These are phyloP conservation scores for Haplosporangium sp. DNA, from an alignment of 371 early-diverging fungal species.

Conservation along the genomic window DNA sequence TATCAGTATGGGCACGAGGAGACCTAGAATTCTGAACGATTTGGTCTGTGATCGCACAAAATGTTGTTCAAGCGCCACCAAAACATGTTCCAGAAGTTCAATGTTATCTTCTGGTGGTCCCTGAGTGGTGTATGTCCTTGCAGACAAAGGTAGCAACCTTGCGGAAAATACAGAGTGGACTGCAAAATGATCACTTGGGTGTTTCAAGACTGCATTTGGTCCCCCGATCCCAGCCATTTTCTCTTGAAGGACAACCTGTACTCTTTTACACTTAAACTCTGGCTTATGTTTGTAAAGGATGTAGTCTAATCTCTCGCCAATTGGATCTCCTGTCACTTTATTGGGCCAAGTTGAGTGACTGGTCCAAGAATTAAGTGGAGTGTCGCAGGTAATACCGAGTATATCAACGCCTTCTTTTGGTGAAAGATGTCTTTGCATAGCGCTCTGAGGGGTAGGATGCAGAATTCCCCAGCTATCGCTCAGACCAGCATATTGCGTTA, in stretches of 20 bases:
- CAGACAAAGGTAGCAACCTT: background rate
- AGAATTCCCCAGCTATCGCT: conserved; percentile 68
- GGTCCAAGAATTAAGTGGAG: conserved; percentile 68
- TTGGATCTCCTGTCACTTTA: conserved; percentile 19
- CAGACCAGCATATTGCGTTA: conserved; percentile 63
- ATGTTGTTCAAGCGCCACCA: conserved; percentile 13
- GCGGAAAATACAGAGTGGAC: conserved; percentile 59
- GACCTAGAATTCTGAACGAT: background rate
- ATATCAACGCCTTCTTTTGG: conserved; percentile 20
- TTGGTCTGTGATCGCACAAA: background rate
- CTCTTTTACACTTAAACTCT: conserved; percentile 57
- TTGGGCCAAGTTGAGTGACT: conserved; percentile 44
- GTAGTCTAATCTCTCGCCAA: conserved; percentile 71
- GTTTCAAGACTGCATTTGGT: conserved; percentile 17
- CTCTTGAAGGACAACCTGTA: conserved; percentile 61
- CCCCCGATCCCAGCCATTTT: conserved; percentile 44
- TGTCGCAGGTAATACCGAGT: conserved; percentile 68
- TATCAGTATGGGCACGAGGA: conserved; percentile 3
- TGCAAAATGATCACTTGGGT: conserved; percentile 71
- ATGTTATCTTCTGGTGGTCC: background rate
- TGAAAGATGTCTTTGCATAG: conserved; percentile 7
- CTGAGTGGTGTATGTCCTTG: background rate
- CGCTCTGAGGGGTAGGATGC: conserved; percentile 26
- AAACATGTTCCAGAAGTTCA: conserved; percentile 16
- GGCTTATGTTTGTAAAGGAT: conserved; percentile 63